Percentiles rank a stretch among this genome's conserved stretches.
Evolutionary conservation across 2,329 filamentous ascomycete species (phyloP).

Genomic region (Hypoxylon sp.): DNA sequence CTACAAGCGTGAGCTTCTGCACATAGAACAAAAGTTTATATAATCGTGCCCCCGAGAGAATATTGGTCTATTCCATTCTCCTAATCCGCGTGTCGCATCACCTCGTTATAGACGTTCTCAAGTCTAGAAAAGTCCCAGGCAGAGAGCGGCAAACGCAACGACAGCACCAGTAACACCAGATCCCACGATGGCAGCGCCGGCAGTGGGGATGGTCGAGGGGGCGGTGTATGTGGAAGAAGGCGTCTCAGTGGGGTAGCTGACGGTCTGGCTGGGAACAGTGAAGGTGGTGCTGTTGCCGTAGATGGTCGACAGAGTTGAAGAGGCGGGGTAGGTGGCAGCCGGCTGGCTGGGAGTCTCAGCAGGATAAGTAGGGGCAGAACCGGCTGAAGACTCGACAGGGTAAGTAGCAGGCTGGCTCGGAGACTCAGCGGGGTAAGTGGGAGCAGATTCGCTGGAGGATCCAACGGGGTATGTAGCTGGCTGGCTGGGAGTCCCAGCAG

Average conservation of each 20-base stretch:
- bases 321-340: not conserved
- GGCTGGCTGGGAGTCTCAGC: constrained; percentile 29
- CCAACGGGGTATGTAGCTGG: constrained; percentile 23
- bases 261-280: constrained; percentile 69
- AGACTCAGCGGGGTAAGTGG: constrained; percentile 30
- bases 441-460: constrained; percentile 10
- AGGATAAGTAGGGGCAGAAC: constrained; percentile 21
- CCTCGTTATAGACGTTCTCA: constrained; percentile 5
- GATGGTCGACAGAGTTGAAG: constrained; percentile 36
- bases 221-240: constrained; percentile 29
- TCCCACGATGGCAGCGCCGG: constrained; percentile 44
- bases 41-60: constrained; percentile 25
- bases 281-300: constrained; percentile 64
- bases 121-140: constrained; percentile 47
- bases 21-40: constrained; percentile 31
- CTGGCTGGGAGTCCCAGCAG: constrained; percentile 18
- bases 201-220: constrained; percentile 40
- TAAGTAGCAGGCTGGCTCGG: constrained; percentile 16
- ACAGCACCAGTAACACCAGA: constrained; percentile 46
- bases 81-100: constrained; percentile 23
- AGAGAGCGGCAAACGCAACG: constrained; percentile 45
- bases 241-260: constrained; percentile 25
- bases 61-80: constrained; percentile 12
- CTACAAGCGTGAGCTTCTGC: not conserved
- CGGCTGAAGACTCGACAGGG: constrained; percentile 9